A percentile compares a stretch with the other conserved stretches of the same genome.
phyloP scores from a whole-genome alignment of 2,329 filamentous ascomycete genomes.

The Aspergillus novoparasiticus region DNA sequence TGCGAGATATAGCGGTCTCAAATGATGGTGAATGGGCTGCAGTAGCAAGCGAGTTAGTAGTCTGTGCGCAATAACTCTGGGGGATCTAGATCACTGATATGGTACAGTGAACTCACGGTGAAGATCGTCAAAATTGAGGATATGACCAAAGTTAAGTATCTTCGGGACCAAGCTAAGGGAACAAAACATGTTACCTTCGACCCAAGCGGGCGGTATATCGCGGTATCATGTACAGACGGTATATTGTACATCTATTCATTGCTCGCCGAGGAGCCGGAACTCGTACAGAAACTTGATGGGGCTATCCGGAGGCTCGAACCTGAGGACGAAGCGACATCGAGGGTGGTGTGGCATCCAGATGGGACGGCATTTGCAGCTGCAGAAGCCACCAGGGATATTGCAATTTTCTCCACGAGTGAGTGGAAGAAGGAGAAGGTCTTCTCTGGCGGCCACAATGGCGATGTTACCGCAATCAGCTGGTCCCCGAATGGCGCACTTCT shows the following conservation, averaged over 20 bases:
- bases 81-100: slow-evolving; percentile 17
- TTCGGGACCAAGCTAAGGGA: slow-evolving; percentile 82
- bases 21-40: slow-evolving; percentile 84
- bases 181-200: slow-evolving; percentile 93
- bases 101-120: slow-evolving; percentile 73
- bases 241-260: slow-evolving; percentile 88
- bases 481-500: slow-evolving; percentile 91
- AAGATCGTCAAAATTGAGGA: slow-evolving; percentile 85
- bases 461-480: slow-evolving; percentile 88
- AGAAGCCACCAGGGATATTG: slow-evolving; percentile 78
- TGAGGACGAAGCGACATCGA: slow-evolving; percentile 74
- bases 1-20: slow-evolving; percentile 83
- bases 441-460: slow-evolving; percentile 74
- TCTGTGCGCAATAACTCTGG: background rate
- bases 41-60: slow-evolving; percentile 81
- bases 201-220: slow-evolving; percentile 71
- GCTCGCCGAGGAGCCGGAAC: slow-evolving; percentile 73
- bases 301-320: slow-evolving; percentile 78
- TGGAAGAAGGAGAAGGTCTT: slow-evolving; percentile 87
- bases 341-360: slow-evolving; percentile 88
- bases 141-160: slow-evolving; percentile 71
- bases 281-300: slow-evolving; percentile 82
- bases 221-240: slow-evolving; percentile 86
- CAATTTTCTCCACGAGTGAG: slow-evolving; percentile 83
- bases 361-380: slow-evolving; percentile 86